Evolutionary conservation across 148 eudicot species (phyloP).

Genomic region (Oxyria digyna): DNA sequence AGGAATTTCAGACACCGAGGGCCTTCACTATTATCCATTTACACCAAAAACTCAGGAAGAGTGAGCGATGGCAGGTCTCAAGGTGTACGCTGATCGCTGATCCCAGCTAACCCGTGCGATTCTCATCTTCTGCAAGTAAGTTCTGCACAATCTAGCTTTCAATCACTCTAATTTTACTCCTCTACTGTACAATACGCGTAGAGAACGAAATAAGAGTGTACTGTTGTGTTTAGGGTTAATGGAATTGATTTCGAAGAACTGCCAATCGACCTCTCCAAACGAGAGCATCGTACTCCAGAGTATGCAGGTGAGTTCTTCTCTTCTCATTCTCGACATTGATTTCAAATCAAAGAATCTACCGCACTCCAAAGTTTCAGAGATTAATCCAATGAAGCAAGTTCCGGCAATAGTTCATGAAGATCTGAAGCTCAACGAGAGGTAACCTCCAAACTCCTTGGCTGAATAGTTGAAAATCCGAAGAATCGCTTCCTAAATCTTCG

Average conservation of each 20-base stretch:
- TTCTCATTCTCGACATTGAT: not conserved
- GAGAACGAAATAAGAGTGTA: not conserved
- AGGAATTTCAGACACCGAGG: not conserved
- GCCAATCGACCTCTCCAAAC: slow-evolving; percentile 3
- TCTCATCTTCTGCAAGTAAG: slow-evolving; percentile 64
- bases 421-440: slow-evolving; percentile 37
- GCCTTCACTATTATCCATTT: not conserved
- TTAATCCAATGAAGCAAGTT: slow-evolving; percentile 31
- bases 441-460: not conserved
- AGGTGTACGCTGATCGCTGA: slow-evolving; percentile 52
- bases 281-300: slow-evolving; percentile 11
- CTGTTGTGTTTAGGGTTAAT: slow-evolving; percentile 10
- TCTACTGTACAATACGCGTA: not conserved
- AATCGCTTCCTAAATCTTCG: not conserved
- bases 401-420: slow-evolving; percentile 33
- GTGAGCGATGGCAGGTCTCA: slow-evolving; percentile 31
- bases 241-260: slow-evolving; percentile 18
- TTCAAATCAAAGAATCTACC: not conserved
- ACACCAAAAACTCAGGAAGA: not conserved
- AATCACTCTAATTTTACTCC: not conserved
- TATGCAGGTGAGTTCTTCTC: slow-evolving; percentile 2
- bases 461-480: not conserved
- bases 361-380: slow-evolving; percentile 13
- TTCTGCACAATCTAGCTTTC: not conserved
- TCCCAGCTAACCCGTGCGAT: slow-evolving; percentile 84